Conservation (phyloP, 345 rosid genomes). For the Reutealis trisperma region DNA sequence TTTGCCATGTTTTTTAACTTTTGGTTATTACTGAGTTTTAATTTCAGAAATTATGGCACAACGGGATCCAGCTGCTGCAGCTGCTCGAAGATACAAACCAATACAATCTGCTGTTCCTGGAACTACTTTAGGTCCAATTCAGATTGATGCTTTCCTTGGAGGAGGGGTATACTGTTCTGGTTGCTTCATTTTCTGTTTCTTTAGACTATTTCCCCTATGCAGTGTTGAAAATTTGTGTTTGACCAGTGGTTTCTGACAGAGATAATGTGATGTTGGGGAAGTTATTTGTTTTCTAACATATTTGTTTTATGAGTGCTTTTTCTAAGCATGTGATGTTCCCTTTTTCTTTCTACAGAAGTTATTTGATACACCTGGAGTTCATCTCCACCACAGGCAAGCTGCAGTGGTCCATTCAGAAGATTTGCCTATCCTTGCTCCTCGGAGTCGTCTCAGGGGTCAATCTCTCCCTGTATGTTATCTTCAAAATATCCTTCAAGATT, state of each 20-base stretch:
- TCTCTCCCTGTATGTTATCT: slow-evolving; percentile 57
- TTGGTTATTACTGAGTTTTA: background rate
- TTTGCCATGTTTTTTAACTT: slow-evolving; percentile 25
- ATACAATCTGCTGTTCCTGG: slow-evolving; percentile 97
- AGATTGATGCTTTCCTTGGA: slow-evolving; percentile 85
- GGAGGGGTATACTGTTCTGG: slow-evolving; percentile 67
- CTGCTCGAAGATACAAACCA: slow-evolving; percentile 84
- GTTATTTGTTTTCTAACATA: slow-evolving; percentile 4
- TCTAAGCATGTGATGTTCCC: background rate
- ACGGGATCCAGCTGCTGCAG: slow-evolving; percentile 91
- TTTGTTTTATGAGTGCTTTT: background rate
- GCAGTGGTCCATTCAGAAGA: slow-evolving; percentile 92
- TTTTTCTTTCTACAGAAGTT: slow-evolving; percentile 49
- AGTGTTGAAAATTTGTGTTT: background rate
- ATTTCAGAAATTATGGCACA: slow-evolving; percentile 73
- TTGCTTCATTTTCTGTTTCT: slow-evolving; percentile 17
- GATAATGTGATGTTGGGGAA: background rate
- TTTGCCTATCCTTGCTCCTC: slow-evolving; percentile 92
- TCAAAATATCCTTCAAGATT: slow-evolving; percentile 9
- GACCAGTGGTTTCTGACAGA: no score
- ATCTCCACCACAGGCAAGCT: slow-evolving; percentile 95
- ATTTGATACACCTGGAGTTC: slow-evolving; percentile 94
- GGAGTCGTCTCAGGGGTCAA: slow-evolving; percentile 79
- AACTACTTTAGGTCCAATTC: slow-evolving; percentile 94
- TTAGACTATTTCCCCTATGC: background rate